phyloP scores from a whole-genome alignment of 768 basidiomycete genomes.

The Boletus tomentosulus region DNA sequence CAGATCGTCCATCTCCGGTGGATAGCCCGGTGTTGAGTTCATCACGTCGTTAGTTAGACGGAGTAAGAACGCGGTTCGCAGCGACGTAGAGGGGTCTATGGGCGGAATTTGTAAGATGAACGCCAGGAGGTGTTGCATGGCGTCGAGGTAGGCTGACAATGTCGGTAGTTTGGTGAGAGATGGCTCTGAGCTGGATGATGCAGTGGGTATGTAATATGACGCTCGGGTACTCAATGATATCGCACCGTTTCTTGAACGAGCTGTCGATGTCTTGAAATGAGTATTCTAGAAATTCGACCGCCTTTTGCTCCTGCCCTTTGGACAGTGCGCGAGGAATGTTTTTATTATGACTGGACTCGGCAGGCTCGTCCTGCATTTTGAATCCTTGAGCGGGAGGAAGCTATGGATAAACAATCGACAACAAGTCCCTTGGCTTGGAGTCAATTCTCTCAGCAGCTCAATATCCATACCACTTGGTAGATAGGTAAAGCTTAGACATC shows the following conservation, averaged over 20 bases:
- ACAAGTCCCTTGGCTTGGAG: background rate
- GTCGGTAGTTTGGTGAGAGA: slow-evolving; percentile 52
- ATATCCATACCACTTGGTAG: background rate
- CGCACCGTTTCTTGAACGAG: slow-evolving; percentile 73
- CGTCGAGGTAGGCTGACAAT: slow-evolving; percentile 54
- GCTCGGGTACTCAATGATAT: background rate
- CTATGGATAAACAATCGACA: background rate
- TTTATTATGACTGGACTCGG: background rate
- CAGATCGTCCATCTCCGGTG: slow-evolving; percentile 41
- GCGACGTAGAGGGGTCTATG: slow-evolving; percentile 60
- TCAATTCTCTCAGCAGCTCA: background rate
- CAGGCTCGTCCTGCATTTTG: background rate
- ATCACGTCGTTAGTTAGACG: slow-evolving; percentile 68
- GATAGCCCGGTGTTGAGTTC: slow-evolving; percentile 58
- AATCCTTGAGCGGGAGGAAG: background rate
- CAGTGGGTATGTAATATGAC: background rate
- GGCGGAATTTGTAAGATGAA: slow-evolving; percentile 74
- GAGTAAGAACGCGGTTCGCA: slow-evolving; percentile 66
- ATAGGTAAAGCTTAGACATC: background rate
- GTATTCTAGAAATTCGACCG: slow-evolving; percentile 63
- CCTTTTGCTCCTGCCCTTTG: slow-evolving; percentile 56
- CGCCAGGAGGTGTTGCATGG: slow-evolving; percentile 51
- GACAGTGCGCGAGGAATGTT: slow-evolving; percentile 36
- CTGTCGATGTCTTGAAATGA: slow-evolving; percentile 62
- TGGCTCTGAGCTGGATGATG: slow-evolving; percentile 22